phyloP scores from a whole-genome alignment of 2,329 filamentous ascomycete genomes.

The Arthrobotrys musiformis region DNA sequence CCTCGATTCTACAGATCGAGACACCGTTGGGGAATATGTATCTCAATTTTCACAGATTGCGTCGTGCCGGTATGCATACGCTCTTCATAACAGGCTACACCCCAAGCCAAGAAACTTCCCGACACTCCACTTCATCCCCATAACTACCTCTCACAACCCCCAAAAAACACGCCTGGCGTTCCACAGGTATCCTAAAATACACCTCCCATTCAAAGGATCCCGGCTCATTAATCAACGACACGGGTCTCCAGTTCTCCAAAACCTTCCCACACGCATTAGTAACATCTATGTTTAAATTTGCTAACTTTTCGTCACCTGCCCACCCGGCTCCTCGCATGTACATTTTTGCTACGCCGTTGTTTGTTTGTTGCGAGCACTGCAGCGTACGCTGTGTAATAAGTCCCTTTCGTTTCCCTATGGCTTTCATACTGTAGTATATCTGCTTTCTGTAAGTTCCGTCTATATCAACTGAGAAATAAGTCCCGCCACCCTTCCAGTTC shows the following conservation, averaged over 20 bases:
- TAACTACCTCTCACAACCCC: conserved; percentile 10
- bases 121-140: conserved; percentile 1
- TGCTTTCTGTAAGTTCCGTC: neutral
- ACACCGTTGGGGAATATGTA: too few species aligned
- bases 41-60: too few species aligned
- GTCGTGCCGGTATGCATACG: too few species aligned
- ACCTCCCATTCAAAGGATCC: conserved; percentile 12
- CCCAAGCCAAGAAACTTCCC: neutral
- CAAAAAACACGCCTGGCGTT: conserved; percentile 9
- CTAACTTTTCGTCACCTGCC: conserved; percentile 21
- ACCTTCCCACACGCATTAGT: neutral
- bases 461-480: conserved; percentile 5
- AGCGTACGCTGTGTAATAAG: neutral
- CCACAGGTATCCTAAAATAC: neutral
- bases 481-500: conserved; percentile 31
- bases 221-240: neutral
- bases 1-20: too few species aligned
- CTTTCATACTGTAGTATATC: conserved; percentile 11
- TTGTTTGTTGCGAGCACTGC: conserved; percentile 1
- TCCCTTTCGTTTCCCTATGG: neutral
- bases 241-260: neutral
- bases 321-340: conserved; percentile 19
- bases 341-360: neutral
- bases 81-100: neutral
- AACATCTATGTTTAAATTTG: neutral